phyloP scores from a whole-genome alignment of 2,329 filamentous ascomycete species.

The Penicillium sp. region DNA sequence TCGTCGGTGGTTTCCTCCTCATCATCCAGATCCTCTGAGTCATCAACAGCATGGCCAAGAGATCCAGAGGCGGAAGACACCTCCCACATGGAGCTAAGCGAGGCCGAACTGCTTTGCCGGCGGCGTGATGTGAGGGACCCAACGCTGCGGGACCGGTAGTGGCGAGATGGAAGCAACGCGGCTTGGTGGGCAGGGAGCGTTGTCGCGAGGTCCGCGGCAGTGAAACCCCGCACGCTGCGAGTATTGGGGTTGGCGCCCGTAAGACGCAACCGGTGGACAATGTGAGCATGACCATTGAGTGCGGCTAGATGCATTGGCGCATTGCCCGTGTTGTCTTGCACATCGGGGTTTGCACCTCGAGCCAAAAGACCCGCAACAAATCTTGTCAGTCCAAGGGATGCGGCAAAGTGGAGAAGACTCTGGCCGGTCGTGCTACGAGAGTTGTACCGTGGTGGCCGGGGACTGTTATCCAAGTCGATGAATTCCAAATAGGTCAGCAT shows the following conservation, averaged over 20 bases:
- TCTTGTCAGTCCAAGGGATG: conserved; percentile 68
- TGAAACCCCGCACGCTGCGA: conserved; percentile 67
- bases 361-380: conserved; percentile 75
- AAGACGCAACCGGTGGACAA: conserved; percentile 71
- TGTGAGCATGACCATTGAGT: conserved; percentile 70
- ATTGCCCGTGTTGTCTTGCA: conserved; percentile 74
- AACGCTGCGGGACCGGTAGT: conserved; percentile 64
- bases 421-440: conserved; percentile 65
- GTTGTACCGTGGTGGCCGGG: conserved; percentile 65
- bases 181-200: conserved; percentile 63
- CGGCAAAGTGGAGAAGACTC: conserved; percentile 77
- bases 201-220: conserved; percentile 67
- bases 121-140: conserved; percentile 55
- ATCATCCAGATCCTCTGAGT: conserved; percentile 34
- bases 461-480: conserved; percentile 73
- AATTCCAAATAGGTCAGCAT: conserved; percentile 73
- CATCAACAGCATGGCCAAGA: conserved; percentile 43
- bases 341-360: conserved; percentile 72
- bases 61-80: conserved; percentile 47
- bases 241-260: conserved; percentile 69
- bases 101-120: conserved; percentile 61
- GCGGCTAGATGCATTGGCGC: conserved; percentile 79
- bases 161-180: conserved; percentile 60
- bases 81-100: conserved; percentile 66
- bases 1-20: conserved; percentile 25